phyloP scores from a whole-genome alignment of 2,329 filamentous ascomycete genomes.

The Ophiostoma novo-ulmi region DNA sequence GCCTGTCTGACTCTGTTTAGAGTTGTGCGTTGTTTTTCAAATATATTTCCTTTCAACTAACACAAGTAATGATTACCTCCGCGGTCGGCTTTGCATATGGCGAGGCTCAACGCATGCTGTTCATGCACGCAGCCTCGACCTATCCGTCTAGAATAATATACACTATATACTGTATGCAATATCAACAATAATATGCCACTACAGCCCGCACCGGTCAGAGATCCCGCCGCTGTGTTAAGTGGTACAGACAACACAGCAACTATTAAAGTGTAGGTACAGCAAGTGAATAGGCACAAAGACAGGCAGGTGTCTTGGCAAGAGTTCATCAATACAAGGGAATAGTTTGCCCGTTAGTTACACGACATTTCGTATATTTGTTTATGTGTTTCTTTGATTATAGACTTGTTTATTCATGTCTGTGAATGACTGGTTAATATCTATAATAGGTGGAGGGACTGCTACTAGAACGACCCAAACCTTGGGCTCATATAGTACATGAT shows the following conservation, averaged over 20 bases:
- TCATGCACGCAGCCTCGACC: constrained; percentile 1
- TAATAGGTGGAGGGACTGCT: background rate
- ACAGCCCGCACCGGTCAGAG: background rate
- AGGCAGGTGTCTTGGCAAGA: background rate
- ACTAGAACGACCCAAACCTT: background rate
- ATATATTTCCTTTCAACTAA: too few relatives aligned
- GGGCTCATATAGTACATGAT: background rate
- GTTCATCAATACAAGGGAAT: background rate
- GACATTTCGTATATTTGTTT: background rate
- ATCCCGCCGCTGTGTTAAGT: background rate
- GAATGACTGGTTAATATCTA: background rate
- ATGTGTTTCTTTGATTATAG: background rate
- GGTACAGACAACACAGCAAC: background rate
- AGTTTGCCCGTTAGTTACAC: background rate
- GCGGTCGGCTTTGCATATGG: constrained; percentile 5
- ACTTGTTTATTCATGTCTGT: background rate
- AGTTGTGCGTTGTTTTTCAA: background rate
- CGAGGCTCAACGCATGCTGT: constrained; percentile 11
- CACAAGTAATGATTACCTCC: background rate
- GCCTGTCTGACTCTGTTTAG: background rate
- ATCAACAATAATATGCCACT: background rate
- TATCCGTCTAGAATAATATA: background rate
- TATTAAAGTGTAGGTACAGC: background rate
- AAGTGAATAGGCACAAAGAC: background rate
- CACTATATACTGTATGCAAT: background rate